Evolutionary conservation across 176 grass and related monocot genomes (phyloP).

Genomic region (barley (Hordeum vulgare)): DNA sequence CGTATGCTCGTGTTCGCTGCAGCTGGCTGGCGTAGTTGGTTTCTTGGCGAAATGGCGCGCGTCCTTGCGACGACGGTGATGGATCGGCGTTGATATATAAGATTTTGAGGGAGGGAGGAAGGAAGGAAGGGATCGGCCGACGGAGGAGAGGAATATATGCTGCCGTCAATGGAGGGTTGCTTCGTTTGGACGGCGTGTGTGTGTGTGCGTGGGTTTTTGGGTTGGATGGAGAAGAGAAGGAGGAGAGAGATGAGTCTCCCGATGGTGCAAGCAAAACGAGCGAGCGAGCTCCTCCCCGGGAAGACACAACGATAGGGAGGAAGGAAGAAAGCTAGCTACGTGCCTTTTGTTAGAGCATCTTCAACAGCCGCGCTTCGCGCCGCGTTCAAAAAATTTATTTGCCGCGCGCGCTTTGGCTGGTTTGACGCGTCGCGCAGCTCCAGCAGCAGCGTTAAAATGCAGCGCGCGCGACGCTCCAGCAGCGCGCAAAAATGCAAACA

Average conservation of each 20-base stretch:
- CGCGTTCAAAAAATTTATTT: too few species aligned
- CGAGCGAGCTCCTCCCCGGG: not conserved
- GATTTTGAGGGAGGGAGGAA: too few species aligned
- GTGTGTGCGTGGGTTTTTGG: not conserved
- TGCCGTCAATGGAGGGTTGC: not conserved
- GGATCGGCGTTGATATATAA: too few species aligned
- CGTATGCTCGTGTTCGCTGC: not conserved
- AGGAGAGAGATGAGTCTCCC: not conserved
- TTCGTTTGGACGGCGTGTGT: not conserved
- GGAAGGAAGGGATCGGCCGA: not conserved
- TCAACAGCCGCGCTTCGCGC: too few species aligned
- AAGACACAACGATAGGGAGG: not conserved
- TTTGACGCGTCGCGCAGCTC: too few species aligned
- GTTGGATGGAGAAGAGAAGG: not conserved
- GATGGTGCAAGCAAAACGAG: not conserved
- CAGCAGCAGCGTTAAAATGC: too few species aligned
- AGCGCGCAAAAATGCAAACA: too few species aligned
- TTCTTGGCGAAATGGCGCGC: not conserved
- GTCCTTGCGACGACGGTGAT: not conserved
- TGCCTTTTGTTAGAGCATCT: too few species aligned
- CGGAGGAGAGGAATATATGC: not conserved
- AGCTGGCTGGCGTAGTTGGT: not conserved
- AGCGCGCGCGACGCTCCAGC: too few species aligned
- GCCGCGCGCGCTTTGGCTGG: too few species aligned
- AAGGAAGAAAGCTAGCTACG: not conserved